Percentiles rank a stretch among this genome's conserved stretches.
Evolutionary conservation across 176 grass and related monocot species (phyloP).

Genomic region (Elymus sibiricus): DNA sequence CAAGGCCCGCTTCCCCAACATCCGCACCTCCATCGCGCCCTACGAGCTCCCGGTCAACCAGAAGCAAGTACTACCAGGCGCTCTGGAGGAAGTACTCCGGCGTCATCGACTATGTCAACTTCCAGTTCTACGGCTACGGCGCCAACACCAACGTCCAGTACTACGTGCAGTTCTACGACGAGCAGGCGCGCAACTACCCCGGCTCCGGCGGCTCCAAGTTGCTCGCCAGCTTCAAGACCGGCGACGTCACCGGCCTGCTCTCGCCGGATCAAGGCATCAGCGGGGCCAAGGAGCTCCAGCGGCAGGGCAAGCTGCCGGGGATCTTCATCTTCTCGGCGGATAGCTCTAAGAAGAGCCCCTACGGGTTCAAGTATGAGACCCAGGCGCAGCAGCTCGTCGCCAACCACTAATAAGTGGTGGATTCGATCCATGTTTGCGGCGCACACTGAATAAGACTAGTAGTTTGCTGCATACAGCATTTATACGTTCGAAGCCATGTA

Average conservation of each 20-base stretch:
- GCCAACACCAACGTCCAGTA: slow-evolving; percentile 16
- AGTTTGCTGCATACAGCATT: neutral
- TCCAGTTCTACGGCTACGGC: slow-evolving; percentile 77
- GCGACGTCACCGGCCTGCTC: neutral
- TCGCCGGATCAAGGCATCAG: slow-evolving; percentile 30
- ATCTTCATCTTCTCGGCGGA: slow-evolving; percentile 66
- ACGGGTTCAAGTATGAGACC: slow-evolving; percentile 37
- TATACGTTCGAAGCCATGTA: neutral
- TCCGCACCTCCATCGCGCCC: slow-evolving; percentile 61
- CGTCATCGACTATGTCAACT: slow-evolving; percentile 60
- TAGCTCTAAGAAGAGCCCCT: slow-evolving; percentile 16
- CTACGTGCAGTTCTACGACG: slow-evolving; percentile 41
- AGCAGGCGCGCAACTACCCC: slow-evolving; percentile 34
- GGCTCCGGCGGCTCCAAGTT: slow-evolving; percentile 38
- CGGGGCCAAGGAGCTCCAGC: slow-evolving; percentile 33
- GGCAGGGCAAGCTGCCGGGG: slow-evolving; percentile 46
- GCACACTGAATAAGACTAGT: neutral
- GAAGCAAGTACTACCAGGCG: slow-evolving; percentile 46
- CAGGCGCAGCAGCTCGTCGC: slow-evolving; percentile 38
- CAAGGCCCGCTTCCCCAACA: slow-evolving; percentile 1
- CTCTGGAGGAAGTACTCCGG: slow-evolving; percentile 38
- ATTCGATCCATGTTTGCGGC: neutral
- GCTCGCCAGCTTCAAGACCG: slow-evolving; percentile 53
- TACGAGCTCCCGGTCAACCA: slow-evolving; percentile 21
- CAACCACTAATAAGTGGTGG: slow-evolving; percentile 36